Percentiles rank a stretch among this genome's conserved stretches.
These are phyloP conservation scores for Protomyces inundatus DNA, from an alignment of 1,139 yeast species.

Conservation along the genomic window DNA sequence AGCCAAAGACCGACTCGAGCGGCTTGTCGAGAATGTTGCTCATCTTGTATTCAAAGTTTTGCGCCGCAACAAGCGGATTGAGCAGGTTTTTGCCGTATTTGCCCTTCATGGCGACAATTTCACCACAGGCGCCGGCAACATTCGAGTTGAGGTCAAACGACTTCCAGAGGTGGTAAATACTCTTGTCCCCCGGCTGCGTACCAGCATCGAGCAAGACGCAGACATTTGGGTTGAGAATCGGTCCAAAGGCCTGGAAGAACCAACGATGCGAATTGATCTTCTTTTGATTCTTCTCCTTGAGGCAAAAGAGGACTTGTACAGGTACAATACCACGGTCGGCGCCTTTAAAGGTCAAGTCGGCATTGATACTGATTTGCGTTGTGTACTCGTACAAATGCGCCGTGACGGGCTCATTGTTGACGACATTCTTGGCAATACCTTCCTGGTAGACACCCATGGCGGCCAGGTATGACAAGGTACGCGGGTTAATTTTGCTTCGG, in stretches of 20 bases:
- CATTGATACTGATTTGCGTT: slow-evolving; percentile 66
- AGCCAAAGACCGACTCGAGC: slow-evolving; percentile 75
- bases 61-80: slow-evolving; percentile 78
- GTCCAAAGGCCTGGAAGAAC: slow-evolving; percentile 77
- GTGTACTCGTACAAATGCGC: slow-evolving; percentile 78
- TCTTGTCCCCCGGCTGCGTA: slow-evolving; percentile 65
- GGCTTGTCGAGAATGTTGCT: slow-evolving; percentile 80
- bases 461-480: slow-evolving; percentile 60
- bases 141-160: slow-evolving; percentile 59
- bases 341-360: slow-evolving; percentile 52
- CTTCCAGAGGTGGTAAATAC: slow-evolving; percentile 73
- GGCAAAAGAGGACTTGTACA: slow-evolving; percentile 67
- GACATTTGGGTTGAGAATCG: slow-evolving; percentile 62
- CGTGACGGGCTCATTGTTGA: slow-evolving; percentile 62
- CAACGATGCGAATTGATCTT: slow-evolving; percentile 80
- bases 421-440: slow-evolving; percentile 73
- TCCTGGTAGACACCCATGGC: slow-evolving; percentile 76
- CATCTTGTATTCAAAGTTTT: slow-evolving; percentile 77
- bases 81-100: slow-evolving; percentile 49
- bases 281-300: slow-evolving; percentile 68
- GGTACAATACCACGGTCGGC: slow-evolving; percentile 58
- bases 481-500: slow-evolving; percentile 58
- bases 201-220: slow-evolving; percentile 75
- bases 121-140: slow-evolving; percentile 90
- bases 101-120: slow-evolving; percentile 67